Conservation (phyloP, 2,329 filamentous ascomycete species). For the Diplodia mutila region DNA sequence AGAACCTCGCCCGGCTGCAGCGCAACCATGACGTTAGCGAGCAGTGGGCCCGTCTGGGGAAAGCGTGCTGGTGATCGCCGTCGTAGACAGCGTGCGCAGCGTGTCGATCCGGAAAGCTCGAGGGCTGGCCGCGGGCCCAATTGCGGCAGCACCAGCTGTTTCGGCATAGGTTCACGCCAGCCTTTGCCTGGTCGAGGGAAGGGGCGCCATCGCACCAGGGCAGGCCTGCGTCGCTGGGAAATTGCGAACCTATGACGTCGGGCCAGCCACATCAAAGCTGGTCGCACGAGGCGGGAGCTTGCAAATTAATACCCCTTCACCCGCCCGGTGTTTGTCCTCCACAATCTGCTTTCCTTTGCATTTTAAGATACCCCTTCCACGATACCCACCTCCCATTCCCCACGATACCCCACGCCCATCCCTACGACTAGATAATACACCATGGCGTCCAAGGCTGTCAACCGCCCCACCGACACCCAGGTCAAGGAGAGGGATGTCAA, state of each 20-base stretch:
- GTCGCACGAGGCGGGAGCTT: background rate
- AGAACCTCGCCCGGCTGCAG: background rate
- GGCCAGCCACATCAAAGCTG: conserved; percentile 19
- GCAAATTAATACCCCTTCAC: conserved; percentile 18
- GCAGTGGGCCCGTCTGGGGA: conserved; percentile 15
- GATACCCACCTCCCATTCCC: conserved; percentile 1
- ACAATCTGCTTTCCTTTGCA: conserved; percentile 12
- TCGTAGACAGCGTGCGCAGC: background rate
- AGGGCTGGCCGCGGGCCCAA: background rate
- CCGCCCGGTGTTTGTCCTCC: background rate
- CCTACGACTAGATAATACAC: background rate
- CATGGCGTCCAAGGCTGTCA: conserved; percentile 54
- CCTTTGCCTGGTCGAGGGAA: conserved; percentile 8
- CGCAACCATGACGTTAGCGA: conserved; percentile 16
- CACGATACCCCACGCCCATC: conserved; percentile 4
- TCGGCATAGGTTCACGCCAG: conserved; percentile 20
- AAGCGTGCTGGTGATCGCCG: conserved; percentile 7
- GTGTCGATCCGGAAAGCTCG: conserved; percentile 1
- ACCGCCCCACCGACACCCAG: conserved; percentile 73
- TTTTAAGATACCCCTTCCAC: conserved; percentile 25
- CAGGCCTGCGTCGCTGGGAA: conserved; percentile 11
- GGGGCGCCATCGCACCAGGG: conserved; percentile 8
- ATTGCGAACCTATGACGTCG: conserved; percentile 22
- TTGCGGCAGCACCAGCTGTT: conserved; percentile 12
- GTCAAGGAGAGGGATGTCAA: conserved; percentile 85